Conservation (phyloP, 768 basidiomycete species). For the Leccinellum rugosiceps region DNA sequence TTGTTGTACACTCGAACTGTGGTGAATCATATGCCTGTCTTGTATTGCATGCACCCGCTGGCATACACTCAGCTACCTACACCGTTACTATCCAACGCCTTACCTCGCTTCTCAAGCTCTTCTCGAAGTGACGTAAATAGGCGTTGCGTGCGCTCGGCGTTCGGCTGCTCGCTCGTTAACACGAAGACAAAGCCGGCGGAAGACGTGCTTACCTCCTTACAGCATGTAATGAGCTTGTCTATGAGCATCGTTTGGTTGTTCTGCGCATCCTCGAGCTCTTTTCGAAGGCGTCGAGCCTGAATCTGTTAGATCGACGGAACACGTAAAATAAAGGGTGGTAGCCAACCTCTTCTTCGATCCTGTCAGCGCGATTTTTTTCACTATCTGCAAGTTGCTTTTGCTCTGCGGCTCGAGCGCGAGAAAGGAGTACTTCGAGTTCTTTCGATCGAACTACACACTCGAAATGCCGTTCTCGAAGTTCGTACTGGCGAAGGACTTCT, state of each 20-base stretch:
- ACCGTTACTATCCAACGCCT: slow-evolving; percentile 41
- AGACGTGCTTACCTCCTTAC: slow-evolving; percentile 68
- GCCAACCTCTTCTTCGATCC: slow-evolving; percentile 71
- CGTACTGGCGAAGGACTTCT: slow-evolving; percentile 83
- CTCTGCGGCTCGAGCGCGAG: slow-evolving; percentile 83
- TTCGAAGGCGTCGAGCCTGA: slow-evolving; percentile 65
- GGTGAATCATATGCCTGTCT: slow-evolving; percentile 8
- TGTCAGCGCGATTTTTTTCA: slow-evolving; percentile 66
- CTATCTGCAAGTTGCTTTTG: slow-evolving; percentile 80
- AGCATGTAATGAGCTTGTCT: slow-evolving; percentile 80
- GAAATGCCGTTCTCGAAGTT: slow-evolving; percentile 88
- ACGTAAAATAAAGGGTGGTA: slow-evolving; percentile 2
- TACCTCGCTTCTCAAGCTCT: slow-evolving; percentile 74
- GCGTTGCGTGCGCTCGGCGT: slow-evolving; percentile 79
- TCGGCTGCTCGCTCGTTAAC: slow-evolving; percentile 50
- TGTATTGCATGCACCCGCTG: slow-evolving; percentile 14
- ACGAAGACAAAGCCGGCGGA: slow-evolving; percentile 1
- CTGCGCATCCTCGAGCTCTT: slow-evolving; percentile 78
- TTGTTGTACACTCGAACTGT: slow-evolving; percentile 12
- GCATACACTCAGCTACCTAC: slow-evolving; percentile 40
- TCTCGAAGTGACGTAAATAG: slow-evolving; percentile 78
- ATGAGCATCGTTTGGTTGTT: slow-evolving; percentile 76
- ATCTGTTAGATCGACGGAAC: slow-evolving; percentile 7
- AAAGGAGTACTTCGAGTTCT: slow-evolving; percentile 83
- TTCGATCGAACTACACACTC: slow-evolving; percentile 91